A percentile compares a stretch with the other conserved stretches of the same genome.
Evolutionary conservation across 495 filamentous ascomycete genomes (phyloP).

Genomic region (Lepraria neglecta): DNA sequence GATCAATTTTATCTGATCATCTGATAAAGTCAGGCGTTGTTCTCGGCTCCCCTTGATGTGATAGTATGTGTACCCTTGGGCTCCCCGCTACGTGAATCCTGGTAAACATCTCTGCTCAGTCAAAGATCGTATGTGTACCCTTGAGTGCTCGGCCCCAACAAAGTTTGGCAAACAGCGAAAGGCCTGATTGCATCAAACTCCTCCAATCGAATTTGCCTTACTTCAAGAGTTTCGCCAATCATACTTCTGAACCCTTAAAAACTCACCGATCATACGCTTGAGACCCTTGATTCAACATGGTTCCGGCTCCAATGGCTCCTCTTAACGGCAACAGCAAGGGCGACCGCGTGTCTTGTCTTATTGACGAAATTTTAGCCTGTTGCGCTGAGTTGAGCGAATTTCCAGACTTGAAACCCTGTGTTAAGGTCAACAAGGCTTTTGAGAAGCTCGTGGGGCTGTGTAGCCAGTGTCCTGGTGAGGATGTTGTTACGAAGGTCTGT

Average conservation of each 20-base stretch:
- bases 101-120: too few species aligned
- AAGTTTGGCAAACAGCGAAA: too few species aligned
- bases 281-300: neutral
- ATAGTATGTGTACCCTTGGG: constrained; percentile 10
- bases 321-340: neutral
- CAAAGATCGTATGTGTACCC: too few species aligned
- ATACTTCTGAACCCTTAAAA: neutral
- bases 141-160: too few species aligned
- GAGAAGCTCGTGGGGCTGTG: constrained; percentile 35
- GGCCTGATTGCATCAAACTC: too few species aligned
- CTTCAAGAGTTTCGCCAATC: too few species aligned
- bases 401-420: constrained; percentile 26
- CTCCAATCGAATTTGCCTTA: too few species aligned
- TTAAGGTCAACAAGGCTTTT: constrained; percentile 34
- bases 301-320: neutral
- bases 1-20: neutral
- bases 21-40: neutral
- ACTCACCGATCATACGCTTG: neutral
- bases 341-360: constrained; percentile 7
- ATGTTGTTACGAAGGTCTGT: constrained; percentile 17
- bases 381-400: constrained; percentile 19
- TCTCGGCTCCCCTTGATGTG: too few species aligned
- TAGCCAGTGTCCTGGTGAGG: constrained; percentile 22
- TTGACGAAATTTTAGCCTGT: constrained; percentile 18
- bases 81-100: too few species aligned